Conservation (phyloP, 163 green algal species). For the Scenedesmus sp. region DNA sequence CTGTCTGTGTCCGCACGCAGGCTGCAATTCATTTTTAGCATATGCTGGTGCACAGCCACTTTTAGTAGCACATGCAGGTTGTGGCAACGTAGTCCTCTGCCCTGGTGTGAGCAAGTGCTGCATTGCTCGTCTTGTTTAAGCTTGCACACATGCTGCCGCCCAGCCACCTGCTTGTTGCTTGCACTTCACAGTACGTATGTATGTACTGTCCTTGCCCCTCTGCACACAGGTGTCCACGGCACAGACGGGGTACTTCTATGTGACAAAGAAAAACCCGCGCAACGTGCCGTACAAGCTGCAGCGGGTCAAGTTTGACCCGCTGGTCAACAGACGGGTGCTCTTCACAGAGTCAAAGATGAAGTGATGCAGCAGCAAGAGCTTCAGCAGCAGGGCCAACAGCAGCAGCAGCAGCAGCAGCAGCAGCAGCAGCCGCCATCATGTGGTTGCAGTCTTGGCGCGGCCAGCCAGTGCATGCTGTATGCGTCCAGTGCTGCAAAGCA, state of each 20-base stretch:
- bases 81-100: too few species aligned
- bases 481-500: too few species aligned
- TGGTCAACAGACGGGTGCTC: slow-evolving; percentile 77
- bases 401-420: not conserved
- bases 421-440: too few species aligned
- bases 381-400: not conserved
- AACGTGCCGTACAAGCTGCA: slow-evolving; percentile 74
- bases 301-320: slow-evolving; percentile 83
- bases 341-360: slow-evolving; percentile 83
- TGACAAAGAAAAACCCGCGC: slow-evolving; percentile 81
- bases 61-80: too few species aligned
- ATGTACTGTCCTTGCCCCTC: too few species aligned
- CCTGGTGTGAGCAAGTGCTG: too few species aligned
- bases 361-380: slow-evolving; percentile 22
- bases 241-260: slow-evolving; percentile 83
- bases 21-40: too few species aligned
- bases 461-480: too few species aligned
- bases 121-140: too few species aligned
- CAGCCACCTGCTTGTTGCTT: not conserved
- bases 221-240: not conserved
- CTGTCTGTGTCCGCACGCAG: not conserved
- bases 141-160: not conserved
- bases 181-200: too few species aligned
- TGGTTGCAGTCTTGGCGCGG: too few species aligned
- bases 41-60: too few species aligned